phyloP scores from a whole-genome alignment of 1,139 yeast species.

The Cylindricascospora bacillispora region DNA sequence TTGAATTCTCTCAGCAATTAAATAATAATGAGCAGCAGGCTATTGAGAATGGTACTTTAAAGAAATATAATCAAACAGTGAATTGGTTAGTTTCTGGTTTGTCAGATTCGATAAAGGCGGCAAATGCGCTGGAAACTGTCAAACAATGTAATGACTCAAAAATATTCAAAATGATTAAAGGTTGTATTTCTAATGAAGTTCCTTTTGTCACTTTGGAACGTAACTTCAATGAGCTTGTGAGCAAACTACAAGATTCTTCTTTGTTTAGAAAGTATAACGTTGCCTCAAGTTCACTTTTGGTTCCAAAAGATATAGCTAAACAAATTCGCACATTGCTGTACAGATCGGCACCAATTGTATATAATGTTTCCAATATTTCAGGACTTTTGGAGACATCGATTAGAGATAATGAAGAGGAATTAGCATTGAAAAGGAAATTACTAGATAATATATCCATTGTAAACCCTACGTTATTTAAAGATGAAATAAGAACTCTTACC shows the following conservation, averaged over 20 bases:
- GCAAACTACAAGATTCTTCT: conserved; percentile 40
- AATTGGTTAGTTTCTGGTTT: conserved; percentile 51
- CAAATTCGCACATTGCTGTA: conserved; percentile 45
- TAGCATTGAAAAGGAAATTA: conserved; percentile 31
- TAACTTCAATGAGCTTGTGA: conserved; percentile 49
- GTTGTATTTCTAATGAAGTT: conserved; percentile 43
- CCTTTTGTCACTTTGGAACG: conserved; percentile 48
- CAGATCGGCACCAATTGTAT: conserved; percentile 48
- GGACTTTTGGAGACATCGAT: conserved; percentile 39
- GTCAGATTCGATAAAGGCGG: conserved; percentile 40
- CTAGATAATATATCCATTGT: conserved; percentile 48
- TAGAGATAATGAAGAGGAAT: conserved; percentile 25
- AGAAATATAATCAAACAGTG: conserved; percentile 43
- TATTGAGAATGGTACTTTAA: conserved; percentile 15
- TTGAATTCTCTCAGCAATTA: conserved; percentile 27
- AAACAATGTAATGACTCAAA: conserved; percentile 44
- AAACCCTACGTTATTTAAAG: conserved; percentile 53
- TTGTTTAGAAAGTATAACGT: conserved; percentile 33
- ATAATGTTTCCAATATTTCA: conserved; percentile 52
- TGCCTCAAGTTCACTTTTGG: conserved; percentile 26
- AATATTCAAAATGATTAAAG: conserved; percentile 40
- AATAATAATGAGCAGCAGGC: conserved; percentile 19
- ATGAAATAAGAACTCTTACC: conserved; percentile 42
- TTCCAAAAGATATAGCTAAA: conserved; percentile 37
- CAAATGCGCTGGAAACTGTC: conserved; percentile 39